phyloP scores from a whole-genome alignment of 768 basidiomycete species.

The Suillus cothurnatus region DNA sequence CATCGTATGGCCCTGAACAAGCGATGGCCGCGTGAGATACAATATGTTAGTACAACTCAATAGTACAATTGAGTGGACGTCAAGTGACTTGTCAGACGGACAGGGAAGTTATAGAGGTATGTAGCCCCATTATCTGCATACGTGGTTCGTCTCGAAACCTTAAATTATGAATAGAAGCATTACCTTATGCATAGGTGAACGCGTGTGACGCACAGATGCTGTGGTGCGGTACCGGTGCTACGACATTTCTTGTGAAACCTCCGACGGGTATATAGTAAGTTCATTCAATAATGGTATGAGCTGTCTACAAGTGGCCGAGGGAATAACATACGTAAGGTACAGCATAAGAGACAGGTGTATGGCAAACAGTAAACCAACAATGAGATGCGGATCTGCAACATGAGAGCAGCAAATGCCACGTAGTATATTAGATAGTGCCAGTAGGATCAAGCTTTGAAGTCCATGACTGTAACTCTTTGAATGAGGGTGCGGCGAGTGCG shows the following conservation, averaged over 20 bases:
- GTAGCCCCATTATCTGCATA: not conserved
- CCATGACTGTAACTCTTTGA: slow-evolving; percentile 87
- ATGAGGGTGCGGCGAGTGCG: slow-evolving; percentile 78
- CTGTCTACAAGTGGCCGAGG: not conserved
- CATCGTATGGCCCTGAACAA: not conserved
- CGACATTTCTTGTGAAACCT: not conserved
- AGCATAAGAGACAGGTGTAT: slow-evolving; percentile 23
- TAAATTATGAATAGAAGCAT: not conserved
- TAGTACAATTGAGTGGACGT: not conserved
- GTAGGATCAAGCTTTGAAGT: slow-evolving; percentile 83
- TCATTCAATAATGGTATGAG: not conserved
- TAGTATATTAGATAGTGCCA: slow-evolving; percentile 49
- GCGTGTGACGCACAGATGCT: slow-evolving; percentile 1
- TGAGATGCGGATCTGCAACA: not conserved
- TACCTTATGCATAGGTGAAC: not conserved
- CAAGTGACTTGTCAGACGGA: not conserved
- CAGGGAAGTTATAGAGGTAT: not conserved
- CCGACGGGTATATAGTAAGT: not conserved
- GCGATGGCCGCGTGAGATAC: slow-evolving; percentile 6
- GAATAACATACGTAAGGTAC: slow-evolving; percentile 27
- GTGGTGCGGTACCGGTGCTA: not conserved
- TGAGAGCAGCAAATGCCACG: not conserved
- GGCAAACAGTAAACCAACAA: slow-evolving; percentile 21
- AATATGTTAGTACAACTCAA: not conserved
- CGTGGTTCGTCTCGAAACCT: not conserved